Evolutionary conservation across 805 yeast species (phyloP), one percentile per base, ranked within the genome.

Genomic region (Komagataella populi): DNA sequence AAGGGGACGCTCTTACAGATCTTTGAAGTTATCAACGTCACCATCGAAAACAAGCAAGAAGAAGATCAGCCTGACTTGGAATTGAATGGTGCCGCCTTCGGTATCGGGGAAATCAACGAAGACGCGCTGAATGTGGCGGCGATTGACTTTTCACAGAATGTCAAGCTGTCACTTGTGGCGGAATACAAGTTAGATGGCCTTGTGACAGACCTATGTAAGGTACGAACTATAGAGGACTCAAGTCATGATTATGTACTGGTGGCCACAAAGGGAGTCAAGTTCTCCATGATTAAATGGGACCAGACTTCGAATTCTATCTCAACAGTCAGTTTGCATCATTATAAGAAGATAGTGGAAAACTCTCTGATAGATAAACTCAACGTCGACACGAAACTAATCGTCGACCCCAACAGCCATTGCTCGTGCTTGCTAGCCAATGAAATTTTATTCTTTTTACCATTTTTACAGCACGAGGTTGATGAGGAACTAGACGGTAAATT

Each of bases 271-370:
- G 70, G 69, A 50, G 96, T 96, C 30, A 91, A 91, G 62, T 59
- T 89, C 45, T 85, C 95, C 0, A 66, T 90, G 16, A 65, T 91
- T 24, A 73, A 74, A 51, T 93, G 95, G 87, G 83, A 88, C 59
- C 63, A 65, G 3, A 64, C 60, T 3, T 61, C 58, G n/a, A 71
- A 78, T 55, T 59, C 75, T 1, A 70, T 91, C n/a, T 70, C 75
- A 23, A 87, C 96, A 0, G 74, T 80, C 1, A 85, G 96, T 49
- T 69, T 93, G 50, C 99, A 93, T 67, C 88, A 77, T 62, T 93
- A 90, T 64, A 97, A 91, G 58, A 77, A 79, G 47, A 78, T 78
- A 23, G 70, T 88, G 49, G 74, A 74, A 46, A 70, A 72, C 8
- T 73, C 81, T 1, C 68, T 73, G 48, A 79, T 73, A 50, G 65